Evolutionary conservation across 495 filamentous ascomycete genomes (phyloP), one percentile per base, ranked within the genome.

Genomic region (Penicillium chermesinum): DNA sequence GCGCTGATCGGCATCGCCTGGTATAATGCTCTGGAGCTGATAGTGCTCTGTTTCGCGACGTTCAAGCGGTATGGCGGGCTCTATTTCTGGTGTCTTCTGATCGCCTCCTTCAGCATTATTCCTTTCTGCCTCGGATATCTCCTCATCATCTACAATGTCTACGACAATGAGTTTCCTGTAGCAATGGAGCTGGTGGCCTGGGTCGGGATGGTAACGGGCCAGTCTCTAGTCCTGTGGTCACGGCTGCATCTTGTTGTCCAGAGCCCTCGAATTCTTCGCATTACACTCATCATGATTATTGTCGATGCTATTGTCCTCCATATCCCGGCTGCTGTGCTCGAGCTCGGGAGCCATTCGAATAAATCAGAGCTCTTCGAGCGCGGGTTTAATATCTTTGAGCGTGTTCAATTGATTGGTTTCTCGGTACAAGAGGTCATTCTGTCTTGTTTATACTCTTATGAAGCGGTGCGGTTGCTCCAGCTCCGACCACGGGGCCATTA

Each of bases 191-290:
- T 69, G 33, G 46, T 77, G 17, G 80, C 80, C 9, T 85, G 81
- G 82, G 63, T 65, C 4, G 49, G 57, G 30, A 82, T 83, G 78
- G 77, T 85, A 0, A 79, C 78, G 0, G 80, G 80, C 25, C 80
- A 83, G 59, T 80, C 79, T 12, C 57, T 84, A 16, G 80, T 85
- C 12, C 72, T 85, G 16, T 85, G 77, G 67, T 84, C 81, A 2
- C 76, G 82, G 27, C 67, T 85, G 1, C 77, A 84, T 52, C 68
- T 84, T 20, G 57, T 70, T 27, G 38, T 67, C 69, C 53, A 69
- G 65, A 71, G 71, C 7, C 54, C 42, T 10, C 54, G 42, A 9
- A 49, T 72, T n/a, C 64, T 83, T 7, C 71, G 70, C 30, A 46
- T 50, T 10, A 67, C 81, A 1, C 69, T 81, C 17, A 63, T 35